Conservation (phyloP, 768 basidiomycete species). For the Serendipita vermifera region DNA sequence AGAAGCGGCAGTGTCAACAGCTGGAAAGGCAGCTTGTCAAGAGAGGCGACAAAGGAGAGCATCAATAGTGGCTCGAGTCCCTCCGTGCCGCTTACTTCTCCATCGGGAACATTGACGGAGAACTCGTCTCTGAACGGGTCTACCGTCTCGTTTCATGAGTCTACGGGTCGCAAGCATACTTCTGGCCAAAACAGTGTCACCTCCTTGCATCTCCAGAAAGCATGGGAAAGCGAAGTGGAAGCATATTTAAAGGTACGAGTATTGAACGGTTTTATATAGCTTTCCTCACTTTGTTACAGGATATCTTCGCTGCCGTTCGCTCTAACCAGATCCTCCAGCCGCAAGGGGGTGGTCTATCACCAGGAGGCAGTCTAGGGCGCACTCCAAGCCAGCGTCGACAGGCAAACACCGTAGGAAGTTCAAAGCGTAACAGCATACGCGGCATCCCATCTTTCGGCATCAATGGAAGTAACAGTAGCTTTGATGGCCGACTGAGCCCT, state of each 20-base stretch:
- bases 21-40: constrained; percentile 14
- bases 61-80: neutral
- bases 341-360: constrained; percentile 45
- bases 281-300: constrained; percentile 33
- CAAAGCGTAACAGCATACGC: constrained; percentile 82
- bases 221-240: constrained; percentile 84
- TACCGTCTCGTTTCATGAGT: neutral
- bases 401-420: constrained; percentile 55
- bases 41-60: constrained; percentile 7
- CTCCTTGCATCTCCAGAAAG: constrained; percentile 21
- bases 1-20: constrained; percentile 19
- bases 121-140: neutral
- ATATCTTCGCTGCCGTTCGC: constrained; percentile 90
- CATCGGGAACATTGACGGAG: neutral
- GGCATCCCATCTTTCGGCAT: constrained; percentile 72
- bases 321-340: constrained; percentile 84
- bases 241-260: constrained; percentile 57
- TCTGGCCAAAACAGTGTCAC: constrained; percentile 3
- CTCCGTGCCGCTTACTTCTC: neutral
- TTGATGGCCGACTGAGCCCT: constrained; percentile 85
- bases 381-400: constrained; percentile 60
- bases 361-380: constrained; percentile 40
- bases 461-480: constrained; percentile 69
- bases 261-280: neutral
- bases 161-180: neutral